A percentile compares a stretch with the other conserved stretches of the same genome.
Evolutionary conservation across 2,329 filamentous ascomycete species (phyloP).

Genomic region (Gnomoniopsis smithogilvyi): DNA sequence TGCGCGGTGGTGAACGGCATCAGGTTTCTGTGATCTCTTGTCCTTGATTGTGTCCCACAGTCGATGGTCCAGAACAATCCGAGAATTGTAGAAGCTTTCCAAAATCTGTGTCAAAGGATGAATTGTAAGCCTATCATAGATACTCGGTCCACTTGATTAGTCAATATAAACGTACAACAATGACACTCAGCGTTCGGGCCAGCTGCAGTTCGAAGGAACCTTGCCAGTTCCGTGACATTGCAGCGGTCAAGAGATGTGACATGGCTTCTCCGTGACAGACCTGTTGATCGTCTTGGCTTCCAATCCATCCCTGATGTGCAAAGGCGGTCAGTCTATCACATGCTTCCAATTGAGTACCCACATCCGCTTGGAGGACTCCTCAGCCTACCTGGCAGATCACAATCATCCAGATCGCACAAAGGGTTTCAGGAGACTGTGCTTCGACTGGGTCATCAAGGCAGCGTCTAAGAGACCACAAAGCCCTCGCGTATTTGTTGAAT

Average conservation of each 20-base stretch:
- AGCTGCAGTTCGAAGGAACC: slow-evolving; percentile 28
- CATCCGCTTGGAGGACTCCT: background rate
- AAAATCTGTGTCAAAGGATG: slow-evolving; percentile 23
- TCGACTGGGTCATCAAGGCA: slow-evolving; percentile 26
- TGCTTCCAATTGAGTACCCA: background rate
- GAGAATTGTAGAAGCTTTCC: slow-evolving; percentile 29
- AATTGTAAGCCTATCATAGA: background rate
- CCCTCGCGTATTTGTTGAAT: slow-evolving; percentile 27
- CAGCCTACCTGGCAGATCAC: slow-evolving; percentile 32
- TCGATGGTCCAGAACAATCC: slow-evolving; percentile 21
- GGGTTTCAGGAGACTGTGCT: slow-evolving; percentile 28
- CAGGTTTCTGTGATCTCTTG: background rate
- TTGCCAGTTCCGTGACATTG: slow-evolving; percentile 22
- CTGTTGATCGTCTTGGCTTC: slow-evolving; percentile 22
- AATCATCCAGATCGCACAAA: slow-evolving; percentile 35
- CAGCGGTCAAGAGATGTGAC: slow-evolving; percentile 28
- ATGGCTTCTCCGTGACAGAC: slow-evolving; percentile 31
- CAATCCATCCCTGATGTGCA: slow-evolving; percentile 28
- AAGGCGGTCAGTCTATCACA: background rate
- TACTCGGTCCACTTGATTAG: background rate
- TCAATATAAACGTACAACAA: slow-evolving; percentile 26
- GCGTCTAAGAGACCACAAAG: slow-evolving; percentile 26
- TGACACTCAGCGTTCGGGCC: slow-evolving; percentile 27
- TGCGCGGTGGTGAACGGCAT: slow-evolving; percentile 1
- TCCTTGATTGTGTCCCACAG: background rate